These are phyloP conservation scores for Dalbergia oliveri DNA, from an alignment of 306 rosid species.

Conservation along the genomic window DNA sequence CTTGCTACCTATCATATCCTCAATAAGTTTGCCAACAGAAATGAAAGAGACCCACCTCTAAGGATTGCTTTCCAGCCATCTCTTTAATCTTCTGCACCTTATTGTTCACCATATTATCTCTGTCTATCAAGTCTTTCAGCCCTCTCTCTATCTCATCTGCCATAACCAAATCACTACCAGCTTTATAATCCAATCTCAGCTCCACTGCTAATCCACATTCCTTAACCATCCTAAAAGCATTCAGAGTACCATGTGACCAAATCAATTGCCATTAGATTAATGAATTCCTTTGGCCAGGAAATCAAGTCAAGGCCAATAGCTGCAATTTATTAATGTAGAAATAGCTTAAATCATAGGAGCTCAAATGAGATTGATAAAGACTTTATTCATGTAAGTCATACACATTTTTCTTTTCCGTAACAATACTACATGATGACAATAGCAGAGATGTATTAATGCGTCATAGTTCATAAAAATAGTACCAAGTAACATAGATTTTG, in stretches of 20 bases:
- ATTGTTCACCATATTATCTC: conserved; percentile 40
- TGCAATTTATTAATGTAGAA: no score
- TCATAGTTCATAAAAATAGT: no score
- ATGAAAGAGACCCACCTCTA: conserved; percentile 57
- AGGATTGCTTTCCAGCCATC: conserved; percentile 50
- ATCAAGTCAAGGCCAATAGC: no score
- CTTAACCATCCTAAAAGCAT: conserved; percentile 66
- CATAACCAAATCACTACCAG: conserved; percentile 48
- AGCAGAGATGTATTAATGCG: no score
- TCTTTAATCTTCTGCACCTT: conserved; percentile 57
- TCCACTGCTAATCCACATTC: conserved; percentile 58
- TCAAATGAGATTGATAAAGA: no score
- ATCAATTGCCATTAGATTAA: no score
- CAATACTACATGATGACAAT: no score
- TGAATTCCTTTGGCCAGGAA: no score
- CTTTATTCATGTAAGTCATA: no score
- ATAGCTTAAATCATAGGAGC: no score
- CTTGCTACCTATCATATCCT: conserved; percentile 33
- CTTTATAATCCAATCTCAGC: conserved; percentile 59
- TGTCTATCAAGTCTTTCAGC: conserved; percentile 49
- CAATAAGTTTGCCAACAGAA: conserved; percentile 41
- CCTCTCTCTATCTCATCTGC: conserved; percentile 65
- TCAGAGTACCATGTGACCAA: conserved; percentile 24
- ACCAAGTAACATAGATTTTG: no score
- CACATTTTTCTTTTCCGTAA: no score